Evolutionary conservation across 2,329 filamentous ascomycete genomes (phyloP).

Genomic region (Aspergillus unguis): DNA sequence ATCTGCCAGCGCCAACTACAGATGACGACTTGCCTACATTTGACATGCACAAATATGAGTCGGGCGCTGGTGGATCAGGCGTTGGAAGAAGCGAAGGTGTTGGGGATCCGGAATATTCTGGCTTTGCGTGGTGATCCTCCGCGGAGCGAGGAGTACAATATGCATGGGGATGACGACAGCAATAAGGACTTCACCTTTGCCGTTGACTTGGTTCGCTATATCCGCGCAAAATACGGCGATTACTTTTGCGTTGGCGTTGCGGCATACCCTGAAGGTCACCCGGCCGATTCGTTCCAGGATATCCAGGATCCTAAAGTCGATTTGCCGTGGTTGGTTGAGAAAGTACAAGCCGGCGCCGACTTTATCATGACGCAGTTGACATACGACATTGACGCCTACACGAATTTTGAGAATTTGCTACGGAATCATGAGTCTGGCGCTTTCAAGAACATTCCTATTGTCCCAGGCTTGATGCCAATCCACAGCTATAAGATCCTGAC

Average conservation of each 20-base stretch:
- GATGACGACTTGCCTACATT: slow-evolving; percentile 89
- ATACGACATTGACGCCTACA: slow-evolving; percentile 83
- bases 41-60: slow-evolving; percentile 98
- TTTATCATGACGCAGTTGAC: slow-evolving; percentile 99
- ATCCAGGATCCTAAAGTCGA: slow-evolving; percentile 65
- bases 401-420: slow-evolving; percentile 71
- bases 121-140: slow-evolving; percentile 90
- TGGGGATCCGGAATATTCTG: slow-evolving; percentile 91
- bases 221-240: slow-evolving; percentile 78
- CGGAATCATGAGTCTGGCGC: slow-evolving; percentile 76
- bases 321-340: slow-evolving; percentile 83
- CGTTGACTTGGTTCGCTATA: slow-evolving; percentile 84
- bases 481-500: slow-evolving; percentile 96
- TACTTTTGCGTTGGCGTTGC: slow-evolving; percentile 97
- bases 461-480: slow-evolving; percentile 95
- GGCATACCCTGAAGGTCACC: slow-evolving; percentile 91
- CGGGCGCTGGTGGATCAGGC: slow-evolving; percentile 79
- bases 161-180: slow-evolving; percentile 58
- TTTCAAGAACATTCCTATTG: slow-evolving; percentile 83
- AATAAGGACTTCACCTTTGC: slow-evolving; percentile 85
- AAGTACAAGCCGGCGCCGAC: slow-evolving; percentile 85
- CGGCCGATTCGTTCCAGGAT: slow-evolving; percentile 85
- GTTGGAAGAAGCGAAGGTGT: slow-evolving; percentile 80
- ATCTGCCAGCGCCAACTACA: slow-evolving; percentile 89
- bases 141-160: slow-evolving; percentile 79